A percentile compares a stretch with the other conserved stretches of the same genome.
Evolutionary conservation across 2,329 filamentous ascomycete species (phyloP).

Genomic region (Coniochaeta sp.): DNA sequence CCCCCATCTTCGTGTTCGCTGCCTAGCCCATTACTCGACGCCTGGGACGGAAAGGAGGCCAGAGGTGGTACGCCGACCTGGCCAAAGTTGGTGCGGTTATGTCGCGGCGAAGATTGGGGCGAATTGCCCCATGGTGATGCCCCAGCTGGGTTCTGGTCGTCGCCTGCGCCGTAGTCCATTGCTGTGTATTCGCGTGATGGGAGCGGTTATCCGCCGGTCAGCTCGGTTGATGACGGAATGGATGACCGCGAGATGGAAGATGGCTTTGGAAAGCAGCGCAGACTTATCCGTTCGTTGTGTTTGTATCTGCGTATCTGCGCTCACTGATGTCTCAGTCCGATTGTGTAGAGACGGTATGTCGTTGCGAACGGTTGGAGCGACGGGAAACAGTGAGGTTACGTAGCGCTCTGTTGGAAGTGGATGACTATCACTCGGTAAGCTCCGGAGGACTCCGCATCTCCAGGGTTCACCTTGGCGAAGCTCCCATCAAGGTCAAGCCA

Average conservation of each 20-base stretch:
- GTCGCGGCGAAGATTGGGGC: conserved; percentile 42
- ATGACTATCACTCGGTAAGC: conserved; percentile 5
- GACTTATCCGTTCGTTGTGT: background rate
- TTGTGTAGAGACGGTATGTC: conserved; percentile 10
- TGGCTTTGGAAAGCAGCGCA: background rate
- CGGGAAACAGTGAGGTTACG: background rate
- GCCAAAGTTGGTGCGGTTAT: conserved; percentile 36
- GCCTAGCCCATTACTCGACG: conserved; percentile 34
- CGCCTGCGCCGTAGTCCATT: conserved; percentile 54
- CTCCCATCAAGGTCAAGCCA: background rate
- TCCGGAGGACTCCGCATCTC: background rate
- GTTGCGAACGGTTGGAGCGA: conserved; percentile 8
- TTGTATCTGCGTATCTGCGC: background rate
- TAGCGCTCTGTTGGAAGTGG: background rate
- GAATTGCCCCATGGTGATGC: conserved; percentile 51
- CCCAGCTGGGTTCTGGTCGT: conserved; percentile 44
- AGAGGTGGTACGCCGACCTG: conserved; percentile 30
- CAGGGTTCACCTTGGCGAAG: no score
- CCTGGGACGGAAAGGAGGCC: conserved; percentile 29
- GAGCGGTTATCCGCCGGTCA: background rate
- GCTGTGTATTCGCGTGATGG: conserved; percentile 3
- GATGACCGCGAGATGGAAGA: background rate
- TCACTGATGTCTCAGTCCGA: background rate
- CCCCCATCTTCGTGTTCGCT: conserved; percentile 26
- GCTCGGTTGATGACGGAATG: background rate